Conservation (phyloP, 176 grass and related monocot genomes). For the Leersia perrieri region DNA sequence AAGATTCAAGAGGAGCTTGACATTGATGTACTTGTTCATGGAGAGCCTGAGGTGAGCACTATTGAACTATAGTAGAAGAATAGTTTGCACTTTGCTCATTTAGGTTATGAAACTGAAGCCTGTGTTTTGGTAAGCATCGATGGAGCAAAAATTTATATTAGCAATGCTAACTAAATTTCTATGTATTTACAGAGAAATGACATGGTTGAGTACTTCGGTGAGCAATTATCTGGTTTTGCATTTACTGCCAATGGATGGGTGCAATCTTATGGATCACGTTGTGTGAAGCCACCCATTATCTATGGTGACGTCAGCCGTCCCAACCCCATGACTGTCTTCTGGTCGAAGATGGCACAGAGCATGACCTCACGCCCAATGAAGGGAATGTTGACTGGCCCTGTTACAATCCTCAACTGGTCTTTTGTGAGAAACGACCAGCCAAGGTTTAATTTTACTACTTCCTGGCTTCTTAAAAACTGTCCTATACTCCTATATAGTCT, state of each 20-base stretch:
- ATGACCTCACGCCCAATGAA: slow-evolving; percentile 97
- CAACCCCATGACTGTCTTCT: slow-evolving; percentile 93
- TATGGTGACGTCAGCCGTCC: slow-evolving; percentile 95
- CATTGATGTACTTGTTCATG: slow-evolving; percentile 94
- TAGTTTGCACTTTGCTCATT: neutral
- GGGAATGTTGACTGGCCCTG: slow-evolving; percentile 97
- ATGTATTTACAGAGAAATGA: slow-evolving; percentile 78
- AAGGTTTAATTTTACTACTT: slow-evolving; percentile 56
- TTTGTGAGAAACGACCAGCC: slow-evolving; percentile 97
- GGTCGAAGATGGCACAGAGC: slow-evolving; percentile 82
- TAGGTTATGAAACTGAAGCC: neutral
- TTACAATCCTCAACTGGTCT: slow-evolving; percentile 99
- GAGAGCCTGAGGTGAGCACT: slow-evolving; percentile 85
- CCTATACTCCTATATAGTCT: neutral
- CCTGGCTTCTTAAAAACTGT: slow-evolving; percentile 12
- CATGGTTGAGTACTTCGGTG: slow-evolving; percentile 99
- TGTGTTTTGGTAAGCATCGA: neutral
- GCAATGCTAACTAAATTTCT: neutral
- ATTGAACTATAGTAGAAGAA: neutral
- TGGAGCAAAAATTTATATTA: neutral
- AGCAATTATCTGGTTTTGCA: slow-evolving; percentile 95
- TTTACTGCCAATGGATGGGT: slow-evolving; percentile 98
- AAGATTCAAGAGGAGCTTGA: slow-evolving; percentile 98
- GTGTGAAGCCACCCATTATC: slow-evolving; percentile 95
- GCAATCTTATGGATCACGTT: slow-evolving; percentile 93